Percentiles rank a stretch among this genome's conserved stretches.
phyloP scores from a whole-genome alignment of 202 grass and related monocot genomes.

The Saccharum hybrid region DNA sequence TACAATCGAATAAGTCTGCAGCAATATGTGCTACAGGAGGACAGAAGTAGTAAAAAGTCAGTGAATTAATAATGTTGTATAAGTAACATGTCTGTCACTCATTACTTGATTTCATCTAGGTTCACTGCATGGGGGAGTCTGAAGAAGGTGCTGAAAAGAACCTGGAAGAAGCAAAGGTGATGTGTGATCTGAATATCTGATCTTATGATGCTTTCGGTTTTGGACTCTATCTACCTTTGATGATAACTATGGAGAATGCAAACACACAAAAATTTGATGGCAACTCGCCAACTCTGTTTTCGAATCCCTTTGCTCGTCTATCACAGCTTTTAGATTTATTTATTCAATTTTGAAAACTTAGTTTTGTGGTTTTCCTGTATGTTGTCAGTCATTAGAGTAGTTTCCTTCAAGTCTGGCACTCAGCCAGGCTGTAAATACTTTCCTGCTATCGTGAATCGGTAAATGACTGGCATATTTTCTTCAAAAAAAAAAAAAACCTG shows the following conservation, averaged over 20 bases:
- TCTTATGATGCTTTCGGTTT: not conserved
- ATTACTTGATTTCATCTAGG: conserved; percentile 24
- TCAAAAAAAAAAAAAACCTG: not conserved
- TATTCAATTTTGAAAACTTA: not conserved
- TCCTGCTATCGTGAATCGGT: not conserved
- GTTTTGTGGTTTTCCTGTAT: not conserved
- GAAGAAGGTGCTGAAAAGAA: conserved; percentile 26
- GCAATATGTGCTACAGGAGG: no score
- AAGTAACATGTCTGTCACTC: not conserved
- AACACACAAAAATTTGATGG: not conserved
- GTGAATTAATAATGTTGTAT: no score
- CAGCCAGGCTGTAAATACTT: not conserved
- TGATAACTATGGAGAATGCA: not conserved
- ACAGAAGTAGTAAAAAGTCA: no score
- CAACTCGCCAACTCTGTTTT: not conserved
- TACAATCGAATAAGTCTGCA: not conserved
- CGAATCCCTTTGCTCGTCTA: not conserved
- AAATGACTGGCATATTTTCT: not conserved
- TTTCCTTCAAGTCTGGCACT: not conserved
- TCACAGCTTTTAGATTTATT: conserved; percentile 5
- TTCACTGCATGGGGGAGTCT: conserved; percentile 8
- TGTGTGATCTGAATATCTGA: not conserved
- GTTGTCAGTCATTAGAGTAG: not conserved
- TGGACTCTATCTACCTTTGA: conserved; percentile 13
- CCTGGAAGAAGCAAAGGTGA: conserved; percentile 36